Base-by-base conservation (phyloP, 352 stramenopile species). In the Pythium sukuiense region DNA sequence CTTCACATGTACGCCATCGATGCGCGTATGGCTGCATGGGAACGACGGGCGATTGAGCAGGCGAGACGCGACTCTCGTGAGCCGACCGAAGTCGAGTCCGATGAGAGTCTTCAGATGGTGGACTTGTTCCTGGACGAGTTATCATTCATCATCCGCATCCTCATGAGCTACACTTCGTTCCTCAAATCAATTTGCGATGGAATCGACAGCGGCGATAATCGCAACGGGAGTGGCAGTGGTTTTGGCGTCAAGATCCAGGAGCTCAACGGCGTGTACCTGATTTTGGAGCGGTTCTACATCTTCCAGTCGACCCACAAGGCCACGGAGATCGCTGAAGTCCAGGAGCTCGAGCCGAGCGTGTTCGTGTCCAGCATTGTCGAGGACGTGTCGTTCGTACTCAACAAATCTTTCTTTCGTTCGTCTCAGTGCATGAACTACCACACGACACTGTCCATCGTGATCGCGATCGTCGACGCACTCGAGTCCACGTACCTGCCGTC, bases 71-170 rank as follows among this genome's bases (percentile, higher is more conserved):
- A 82, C 30, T 61, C 73, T 5, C 59, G 61, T 13, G 68, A 78
- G 2, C 46, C 72, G 20, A 69, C 55, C 27, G 67, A 66, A 18
- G 71, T 85, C 12, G 87, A 93, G 49, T 73, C 85, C 9, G 87
- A 95, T 62, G 87, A 95, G 72, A 93, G 83, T 69, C 70, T 95
- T 32, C 87, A 95, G 67, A 95, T 95, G 87, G 77, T 93, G 54
- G 85, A 95, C 53, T 67, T 93, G 56, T 88, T 92, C 48, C 64
- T 95, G 52, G 87, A 95, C 57, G 85, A 95, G 60, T 50, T 93
- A 18, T 79, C 84, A 20, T 90, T 89, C 70, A 79, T 95, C 48
- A 79, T 93, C 18, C 83, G 85, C 27, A 69, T 91, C 20, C 64
- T 92, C 30, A 80, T 81, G 69, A 90, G 83, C 58, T 95, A 95